Conservation (phyloP, 306 rosid genomes). For the Cucurbita maxima region DNA sequence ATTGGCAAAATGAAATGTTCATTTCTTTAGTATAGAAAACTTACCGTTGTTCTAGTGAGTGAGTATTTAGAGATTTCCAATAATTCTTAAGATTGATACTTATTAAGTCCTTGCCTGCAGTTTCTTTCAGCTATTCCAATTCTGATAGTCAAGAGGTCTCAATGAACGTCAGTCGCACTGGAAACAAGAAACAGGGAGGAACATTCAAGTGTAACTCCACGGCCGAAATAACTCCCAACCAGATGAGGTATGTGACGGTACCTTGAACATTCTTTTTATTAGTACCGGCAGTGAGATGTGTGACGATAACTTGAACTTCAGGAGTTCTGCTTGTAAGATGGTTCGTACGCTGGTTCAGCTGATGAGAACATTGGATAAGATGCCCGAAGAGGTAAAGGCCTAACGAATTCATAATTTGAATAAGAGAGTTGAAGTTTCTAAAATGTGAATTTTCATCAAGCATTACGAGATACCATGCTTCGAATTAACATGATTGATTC, state of each 20-base stretch:
- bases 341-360: slow-evolving; percentile 86
- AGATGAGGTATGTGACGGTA: slow-evolving; percentile 47
- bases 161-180: slow-evolving; percentile 71
- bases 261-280: background rate
- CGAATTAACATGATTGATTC: slow-evolving; percentile 4
- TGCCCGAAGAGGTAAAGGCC: slow-evolving; percentile 80
- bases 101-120: slow-evolving; percentile 22
- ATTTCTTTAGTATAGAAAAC: background rate
- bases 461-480: background rate
- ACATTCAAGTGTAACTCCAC: slow-evolving; percentile 63
- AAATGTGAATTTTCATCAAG: background rate
- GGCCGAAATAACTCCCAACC: slow-evolving; percentile 78
- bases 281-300: background rate
- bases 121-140: slow-evolving; percentile 72
- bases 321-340: slow-evolving; percentile 99
- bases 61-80: background rate
- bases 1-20: background rate
- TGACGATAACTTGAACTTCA: slow-evolving; percentile 15
- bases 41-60: background rate
- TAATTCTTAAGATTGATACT: slow-evolving; percentile 1
- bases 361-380: slow-evolving; percentile 93
- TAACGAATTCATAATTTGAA: background rate
- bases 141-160: slow-evolving; percentile 73
- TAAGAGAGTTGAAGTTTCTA: slow-evolving; percentile 1
- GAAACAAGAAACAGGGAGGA: slow-evolving; percentile 62